phyloP scores from a whole-genome alignment of 768 basidiomycete genomes.

The Phanerochaete carnosa region DNA sequence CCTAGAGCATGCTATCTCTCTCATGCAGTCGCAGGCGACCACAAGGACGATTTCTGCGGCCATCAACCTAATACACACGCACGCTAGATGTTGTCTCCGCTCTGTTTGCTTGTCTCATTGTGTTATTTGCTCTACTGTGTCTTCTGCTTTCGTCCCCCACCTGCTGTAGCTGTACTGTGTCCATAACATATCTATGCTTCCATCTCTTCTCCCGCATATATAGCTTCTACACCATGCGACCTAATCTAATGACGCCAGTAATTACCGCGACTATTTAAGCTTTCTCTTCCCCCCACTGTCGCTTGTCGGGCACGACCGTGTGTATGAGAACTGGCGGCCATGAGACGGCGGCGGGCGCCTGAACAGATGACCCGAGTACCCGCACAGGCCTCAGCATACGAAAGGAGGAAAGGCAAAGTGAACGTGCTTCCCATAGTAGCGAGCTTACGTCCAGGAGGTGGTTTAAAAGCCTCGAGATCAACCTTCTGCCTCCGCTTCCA shows the following conservation, averaged over 20 bases:
- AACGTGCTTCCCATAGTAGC: constrained; percentile 14
- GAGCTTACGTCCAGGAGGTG: constrained; percentile 3
- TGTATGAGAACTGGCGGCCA: constrained; percentile 6
- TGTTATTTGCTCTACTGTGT: not conserved
- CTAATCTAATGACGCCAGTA: not conserved
- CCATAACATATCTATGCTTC: not conserved
- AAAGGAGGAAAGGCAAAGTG: not conserved
- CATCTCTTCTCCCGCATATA: constrained; percentile 1
- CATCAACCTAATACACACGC: constrained; percentile 1
- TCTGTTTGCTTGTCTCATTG: not conserved
- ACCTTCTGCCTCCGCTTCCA: constrained; percentile 6
- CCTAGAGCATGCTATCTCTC: not conserved
- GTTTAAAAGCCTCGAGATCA: constrained; percentile 9
- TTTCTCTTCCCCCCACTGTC: constrained; percentile 3
- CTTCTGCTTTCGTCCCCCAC: not conserved
- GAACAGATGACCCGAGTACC: constrained; percentile 5
- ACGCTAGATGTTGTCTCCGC: not conserved
- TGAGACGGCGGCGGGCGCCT: constrained; percentile 7
- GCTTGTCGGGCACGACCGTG: constrained; percentile 5
- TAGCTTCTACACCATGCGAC: constrained; percentile 1
- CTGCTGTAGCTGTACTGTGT: constrained; percentile 13
- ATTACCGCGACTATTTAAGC: constrained; percentile 4
- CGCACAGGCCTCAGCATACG: not conserved
- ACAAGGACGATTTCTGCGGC: not conserved
- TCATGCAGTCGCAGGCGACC: constrained; percentile 2